Evolutionary conservation across 495 filamentous ascomycete genomes (phyloP).

Genomic region (Lepraria neglecta): DNA sequence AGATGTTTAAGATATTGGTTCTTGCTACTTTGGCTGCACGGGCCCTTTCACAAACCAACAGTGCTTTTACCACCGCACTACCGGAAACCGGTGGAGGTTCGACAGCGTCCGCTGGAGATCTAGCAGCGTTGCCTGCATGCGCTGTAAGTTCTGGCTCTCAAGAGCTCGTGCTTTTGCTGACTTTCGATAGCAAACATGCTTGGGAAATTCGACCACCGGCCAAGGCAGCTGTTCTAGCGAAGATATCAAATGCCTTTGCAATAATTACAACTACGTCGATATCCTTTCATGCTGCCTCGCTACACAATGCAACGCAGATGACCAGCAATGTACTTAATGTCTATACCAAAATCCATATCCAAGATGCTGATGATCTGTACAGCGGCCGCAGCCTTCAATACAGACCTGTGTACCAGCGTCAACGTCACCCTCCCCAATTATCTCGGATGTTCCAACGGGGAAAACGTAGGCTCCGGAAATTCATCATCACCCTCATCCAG

Average conservation of each 20-base stretch:
- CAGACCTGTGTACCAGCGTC: slow-evolving; percentile 23
- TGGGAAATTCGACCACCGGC: slow-evolving; percentile 9
- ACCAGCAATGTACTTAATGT: slow-evolving; percentile 24
- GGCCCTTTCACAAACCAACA: background rate
- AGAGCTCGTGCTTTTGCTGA: background rate
- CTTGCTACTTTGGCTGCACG: slow-evolving; percentile 14
- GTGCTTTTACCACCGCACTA: background rate
- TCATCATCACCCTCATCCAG: background rate
- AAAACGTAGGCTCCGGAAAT: background rate
- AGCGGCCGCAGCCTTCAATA: slow-evolving; percentile 26
- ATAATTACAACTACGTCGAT: slow-evolving; percentile 21
- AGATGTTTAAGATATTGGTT: slow-evolving; percentile 1
- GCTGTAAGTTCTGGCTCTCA: slow-evolving; percentile 15
- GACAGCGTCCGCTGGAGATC: slow-evolving; percentile 3
- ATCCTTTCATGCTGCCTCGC: slow-evolving; percentile 27
- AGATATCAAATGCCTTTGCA: slow-evolving; percentile 29
- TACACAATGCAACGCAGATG: slow-evolving; percentile 19
- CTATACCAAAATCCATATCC: background rate
- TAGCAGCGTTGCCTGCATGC: slow-evolving; percentile 16
- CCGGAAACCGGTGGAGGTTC: slow-evolving; percentile 1
- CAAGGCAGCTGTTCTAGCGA: slow-evolving; percentile 18
- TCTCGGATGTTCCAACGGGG: slow-evolving; percentile 20
- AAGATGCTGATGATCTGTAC: slow-evolving; percentile 11
- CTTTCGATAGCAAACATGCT: slow-evolving; percentile 17
- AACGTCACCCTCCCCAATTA: slow-evolving; percentile 27